Evolutionary conservation across 768 basidiomycete species (phyloP), one percentile per base, ranked within the genome.

Genomic region (Suillus spraguei): DNA sequence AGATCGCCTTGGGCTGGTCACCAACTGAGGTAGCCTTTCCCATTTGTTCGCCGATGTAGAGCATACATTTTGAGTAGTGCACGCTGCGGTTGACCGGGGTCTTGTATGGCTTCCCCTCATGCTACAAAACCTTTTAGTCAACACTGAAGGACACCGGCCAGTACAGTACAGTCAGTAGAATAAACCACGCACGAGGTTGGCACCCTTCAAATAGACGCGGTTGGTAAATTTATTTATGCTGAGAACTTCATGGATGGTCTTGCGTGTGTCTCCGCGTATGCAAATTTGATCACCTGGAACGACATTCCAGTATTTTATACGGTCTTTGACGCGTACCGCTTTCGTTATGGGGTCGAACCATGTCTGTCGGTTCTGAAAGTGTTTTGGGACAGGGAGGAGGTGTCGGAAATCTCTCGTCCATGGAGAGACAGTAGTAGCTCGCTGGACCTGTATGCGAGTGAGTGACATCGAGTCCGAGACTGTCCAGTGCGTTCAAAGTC

Each of bases 291-390:
- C 93, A 8, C 93, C 93, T 6, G 94, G 91, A 39, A 92, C 88
- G 64, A 95, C 84, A 71, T 94, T 95, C 93, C 93, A 95, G 71
- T 85, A 86, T 73, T 92, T 90, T 60, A 95, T 90, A 54, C 93
- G 82, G 69, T 92, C 88, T 63, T 82, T 81, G 13, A 85, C 82
- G 14, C 83, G 81, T 52, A 85, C 86, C 46, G 83, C 83, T 72
- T 90, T 90, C 60, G 78, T 52, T 11, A 61, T 64, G 0, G 77
- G 66, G 71, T 84, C 83, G 50, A 76, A 74, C 65, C 78, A 81
- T 16, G 79, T 77, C 65, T 70, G 71, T 59, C 81, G 79, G 69
- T 82, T 80, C 60, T 75, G 59, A 81, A 82, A 85, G 65, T 78
- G 76, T 64, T 83, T 83, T n/a, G 88, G 87, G 53, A 89, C 79